phyloP scores from a whole-genome alignment of 2,329 filamentous ascomycete species.

The Trichoderma koningii region DNA sequence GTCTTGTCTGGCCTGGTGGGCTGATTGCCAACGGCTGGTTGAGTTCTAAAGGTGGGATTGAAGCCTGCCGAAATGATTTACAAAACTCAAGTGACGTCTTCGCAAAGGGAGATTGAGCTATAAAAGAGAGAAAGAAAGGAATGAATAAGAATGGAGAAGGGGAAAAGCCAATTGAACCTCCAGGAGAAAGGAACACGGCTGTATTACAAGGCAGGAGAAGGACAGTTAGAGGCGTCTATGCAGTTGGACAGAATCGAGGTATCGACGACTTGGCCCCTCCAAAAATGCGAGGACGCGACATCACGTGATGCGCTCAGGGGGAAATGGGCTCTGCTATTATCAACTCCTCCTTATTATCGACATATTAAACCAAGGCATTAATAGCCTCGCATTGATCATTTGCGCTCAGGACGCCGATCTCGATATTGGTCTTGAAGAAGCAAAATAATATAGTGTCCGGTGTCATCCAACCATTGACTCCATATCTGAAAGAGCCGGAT shows the following conservation, averaged over 20 bases:
- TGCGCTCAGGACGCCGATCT: background rate
- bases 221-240: background rate
- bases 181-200: background rate
- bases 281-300: constrained; percentile 5
- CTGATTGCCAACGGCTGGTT: constrained; percentile 16
- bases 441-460: no score
- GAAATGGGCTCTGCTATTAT: constrained; percentile 1
- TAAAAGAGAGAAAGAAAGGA: constrained; percentile 18
- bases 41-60: background rate
- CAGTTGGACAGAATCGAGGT: constrained; percentile 9
- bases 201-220: constrained; percentile 4
- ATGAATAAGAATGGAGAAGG: background rate
- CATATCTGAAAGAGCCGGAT: no score
- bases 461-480: no score
- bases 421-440: no score
- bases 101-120: background rate
- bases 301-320: constrained; percentile 18
- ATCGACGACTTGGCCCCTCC: constrained; percentile 1
- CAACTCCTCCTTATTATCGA: background rate
- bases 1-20: constrained; percentile 10
- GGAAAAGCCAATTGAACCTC: constrained; percentile 3
- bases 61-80: constrained; percentile 1
- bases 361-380: background rate
- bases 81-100: background rate
- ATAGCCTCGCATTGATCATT: background rate